Conservation (phyloP, 2,329 filamentous ascomycete genomes). For the Colletotrichum acutatum region DNA sequence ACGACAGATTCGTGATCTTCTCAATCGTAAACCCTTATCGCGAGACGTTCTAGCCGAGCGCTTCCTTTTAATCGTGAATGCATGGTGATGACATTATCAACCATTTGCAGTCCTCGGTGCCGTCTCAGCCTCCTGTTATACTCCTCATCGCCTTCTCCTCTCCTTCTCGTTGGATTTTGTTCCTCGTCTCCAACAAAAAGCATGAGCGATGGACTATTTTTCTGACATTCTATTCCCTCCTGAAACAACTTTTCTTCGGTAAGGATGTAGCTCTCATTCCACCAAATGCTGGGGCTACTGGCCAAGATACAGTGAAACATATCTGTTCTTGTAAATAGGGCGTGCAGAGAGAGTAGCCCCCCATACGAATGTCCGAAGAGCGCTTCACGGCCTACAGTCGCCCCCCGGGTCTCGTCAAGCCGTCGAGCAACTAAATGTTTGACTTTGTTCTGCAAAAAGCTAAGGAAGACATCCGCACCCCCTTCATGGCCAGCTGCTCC, state of each 20-base stretch:
- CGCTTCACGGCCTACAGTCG: constrained; percentile 49
- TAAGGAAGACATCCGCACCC: constrained; percentile 56
- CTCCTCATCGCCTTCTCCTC: background rate
- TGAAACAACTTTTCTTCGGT: constrained; percentile 44
- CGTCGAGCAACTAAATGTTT: constrained; percentile 45
- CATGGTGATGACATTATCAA: constrained; percentile 41
- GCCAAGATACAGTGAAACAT: constrained; percentile 57
- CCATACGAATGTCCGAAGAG: constrained; percentile 62
- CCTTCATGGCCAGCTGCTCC: constrained; percentile 45
- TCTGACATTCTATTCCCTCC: background rate
- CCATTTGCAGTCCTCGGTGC: constrained; percentile 39
- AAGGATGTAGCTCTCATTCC: constrained; percentile 55
- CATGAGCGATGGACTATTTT: constrained; percentile 39
- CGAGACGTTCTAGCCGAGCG: constrained; percentile 31
- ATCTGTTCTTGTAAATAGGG: constrained; percentile 51
- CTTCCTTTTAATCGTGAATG: constrained; percentile 34
- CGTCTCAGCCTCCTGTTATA: constrained; percentile 40
- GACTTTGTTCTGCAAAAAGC: constrained; percentile 53
- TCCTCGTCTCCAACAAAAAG: constrained; percentile 49
- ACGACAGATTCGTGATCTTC: constrained; percentile 48
- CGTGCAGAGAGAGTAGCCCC: constrained; percentile 58
- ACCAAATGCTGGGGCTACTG: constrained; percentile 59
- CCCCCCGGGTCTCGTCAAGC: constrained; percentile 41
- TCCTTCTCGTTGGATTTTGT: constrained; percentile 41
- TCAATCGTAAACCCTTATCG: constrained; percentile 39